phyloP scores from a whole-genome alignment of 805 yeast genomes.

The Suhomyces kilbournensis region DNA sequence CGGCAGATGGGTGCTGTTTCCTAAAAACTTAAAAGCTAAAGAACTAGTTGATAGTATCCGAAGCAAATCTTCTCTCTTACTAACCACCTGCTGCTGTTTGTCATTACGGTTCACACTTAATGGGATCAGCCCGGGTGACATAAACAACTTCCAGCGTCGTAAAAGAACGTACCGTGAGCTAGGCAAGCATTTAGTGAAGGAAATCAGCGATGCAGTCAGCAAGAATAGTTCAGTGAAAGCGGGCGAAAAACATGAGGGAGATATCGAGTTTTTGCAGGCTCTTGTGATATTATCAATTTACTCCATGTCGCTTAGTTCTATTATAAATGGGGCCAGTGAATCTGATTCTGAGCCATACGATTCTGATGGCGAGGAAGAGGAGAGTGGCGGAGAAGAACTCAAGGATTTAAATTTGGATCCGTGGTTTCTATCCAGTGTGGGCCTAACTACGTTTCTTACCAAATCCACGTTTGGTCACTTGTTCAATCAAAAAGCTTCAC shows the following conservation, averaged over 20 bases:
- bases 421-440: constrained; percentile 67
- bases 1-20: constrained; percentile 77
- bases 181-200: constrained; percentile 46
- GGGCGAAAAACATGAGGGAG: constrained; percentile 17
- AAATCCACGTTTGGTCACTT: constrained; percentile 46
- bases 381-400: constrained; percentile 7
- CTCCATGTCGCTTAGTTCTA: constrained; percentile 56
- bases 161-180: constrained; percentile 38
- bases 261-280: constrained; percentile 64
- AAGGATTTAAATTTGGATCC: constrained; percentile 57
- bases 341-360: constrained; percentile 2
- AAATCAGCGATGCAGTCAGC: constrained; percentile 45
- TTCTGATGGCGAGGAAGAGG: constrained; percentile 6
- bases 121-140: constrained; percentile 18
- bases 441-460: constrained; percentile 59
- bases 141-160: constrained; percentile 18
- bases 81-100: constrained; percentile 64
- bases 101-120: constrained; percentile 49
- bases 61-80: constrained; percentile 54
- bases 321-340: constrained; percentile 14
- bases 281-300: constrained; percentile 64
- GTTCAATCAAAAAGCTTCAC: constrained; percentile 10
- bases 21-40: constrained; percentile 48
- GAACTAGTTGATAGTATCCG: constrained; percentile 49
- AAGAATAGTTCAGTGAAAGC: constrained; percentile 24